Conservation (phyloP, 73 alveolate genomes). For the Paramecium bursaria region DNA sequence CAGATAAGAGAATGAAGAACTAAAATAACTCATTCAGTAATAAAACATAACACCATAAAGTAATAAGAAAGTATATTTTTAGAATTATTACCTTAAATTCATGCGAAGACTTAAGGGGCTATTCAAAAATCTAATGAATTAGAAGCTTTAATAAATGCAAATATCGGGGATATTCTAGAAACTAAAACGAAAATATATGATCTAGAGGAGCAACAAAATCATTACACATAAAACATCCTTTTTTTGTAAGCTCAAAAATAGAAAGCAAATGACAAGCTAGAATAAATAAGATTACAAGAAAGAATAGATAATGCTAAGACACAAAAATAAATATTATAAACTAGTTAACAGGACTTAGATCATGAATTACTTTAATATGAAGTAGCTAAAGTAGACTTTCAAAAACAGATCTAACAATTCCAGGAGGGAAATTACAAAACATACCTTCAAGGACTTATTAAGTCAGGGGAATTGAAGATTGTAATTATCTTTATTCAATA, state of each 20-base stretch:
- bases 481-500: not conserved
- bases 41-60: not conserved
- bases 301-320: conserved; percentile 60
- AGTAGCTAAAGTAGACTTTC: not conserved
- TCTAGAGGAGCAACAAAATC: conserved; percentile 23
- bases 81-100: conserved; percentile 14
- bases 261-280: conserved; percentile 23
- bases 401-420: not conserved
- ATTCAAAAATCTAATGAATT: conserved; percentile 21
- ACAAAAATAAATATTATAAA: conserved; percentile 6
- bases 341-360: conserved; percentile 13
- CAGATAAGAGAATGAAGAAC: conserved; percentile 79
- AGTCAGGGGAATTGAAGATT: conserved; percentile 45
- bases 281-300: conserved; percentile 38
- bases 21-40: conserved; percentile 38
- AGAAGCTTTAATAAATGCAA: conserved; percentile 23
- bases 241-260: conserved; percentile 21
- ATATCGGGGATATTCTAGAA: conserved; percentile 22
- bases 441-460: conserved; percentile 18
- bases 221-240: conserved; percentile 5
- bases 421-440: conserved; percentile 15
- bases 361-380: conserved; percentile 32
- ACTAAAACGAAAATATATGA: conserved; percentile 41
- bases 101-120: not conserved
- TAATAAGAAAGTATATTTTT: too few species aligned